These are phyloP conservation scores for Curvularia eragrostidis DNA, from an alignment of 2,329 filamentous ascomycete genomes.

Conservation along the genomic window DNA sequence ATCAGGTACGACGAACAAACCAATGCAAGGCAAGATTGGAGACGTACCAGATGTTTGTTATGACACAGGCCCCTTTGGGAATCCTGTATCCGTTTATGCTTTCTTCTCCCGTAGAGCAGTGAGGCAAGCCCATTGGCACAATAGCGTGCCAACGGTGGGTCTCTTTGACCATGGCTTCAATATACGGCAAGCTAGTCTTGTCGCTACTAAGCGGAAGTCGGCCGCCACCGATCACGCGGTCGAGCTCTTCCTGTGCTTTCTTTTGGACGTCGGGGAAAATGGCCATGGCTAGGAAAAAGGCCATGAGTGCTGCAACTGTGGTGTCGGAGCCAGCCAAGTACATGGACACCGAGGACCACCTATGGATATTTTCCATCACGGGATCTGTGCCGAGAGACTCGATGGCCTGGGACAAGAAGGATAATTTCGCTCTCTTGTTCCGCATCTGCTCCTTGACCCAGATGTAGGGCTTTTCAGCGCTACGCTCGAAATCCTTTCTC, in stretches of 20 bases:
- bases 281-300: constrained; percentile 61
- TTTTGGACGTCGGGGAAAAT: constrained; percentile 57
- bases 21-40: neutral
- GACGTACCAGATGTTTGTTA: constrained; percentile 51
- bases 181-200: constrained; percentile 51
- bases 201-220: constrained; percentile 59
- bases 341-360: constrained; percentile 54
- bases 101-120: constrained; percentile 45
- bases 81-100: constrained; percentile 51
- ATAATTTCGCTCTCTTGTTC: constrained; percentile 40
- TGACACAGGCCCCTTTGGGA: constrained; percentile 50
- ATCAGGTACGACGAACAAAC: neutral
- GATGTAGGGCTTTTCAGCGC: constrained; percentile 52
- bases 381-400: constrained; percentile 41
- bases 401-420: constrained; percentile 52
- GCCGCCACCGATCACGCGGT: constrained; percentile 56
- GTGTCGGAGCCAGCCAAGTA: constrained; percentile 57
- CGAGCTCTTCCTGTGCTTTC: constrained; percentile 58
- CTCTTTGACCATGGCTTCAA: constrained; percentile 46
- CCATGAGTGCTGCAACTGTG: constrained; percentile 52
- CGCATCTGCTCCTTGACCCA: constrained; percentile 54
- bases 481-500: constrained; percentile 39
- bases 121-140: constrained; percentile 43
- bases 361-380: constrained; percentile 46
- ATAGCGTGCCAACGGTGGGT: constrained; percentile 55